phyloP scores from a whole-genome alignment of 805 yeast genomes.

The Metschnikowia lochheadii region DNA sequence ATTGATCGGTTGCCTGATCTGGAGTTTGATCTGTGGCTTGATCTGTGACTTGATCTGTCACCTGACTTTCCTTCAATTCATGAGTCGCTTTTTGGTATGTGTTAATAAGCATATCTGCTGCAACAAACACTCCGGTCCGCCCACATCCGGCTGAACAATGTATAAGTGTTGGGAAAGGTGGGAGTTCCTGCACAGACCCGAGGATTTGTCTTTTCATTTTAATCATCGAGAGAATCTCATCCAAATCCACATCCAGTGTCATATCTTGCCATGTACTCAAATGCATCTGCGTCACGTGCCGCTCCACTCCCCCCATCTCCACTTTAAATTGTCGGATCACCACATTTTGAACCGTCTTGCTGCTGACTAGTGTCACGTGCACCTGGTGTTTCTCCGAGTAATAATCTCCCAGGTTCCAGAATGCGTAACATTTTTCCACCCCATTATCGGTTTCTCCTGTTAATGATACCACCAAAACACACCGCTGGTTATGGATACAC shows the following conservation, averaged over 20 bases:
- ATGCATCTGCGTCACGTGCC: constrained; percentile 69
- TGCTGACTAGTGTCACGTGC: constrained; percentile 25
- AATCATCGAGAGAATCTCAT: constrained; percentile 50
- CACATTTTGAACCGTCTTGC: constrained; percentile 12
- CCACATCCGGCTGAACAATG: constrained; percentile 99
- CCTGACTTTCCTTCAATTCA: no score
- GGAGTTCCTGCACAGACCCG: constrained; percentile 1
- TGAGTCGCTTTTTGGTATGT: not conserved
- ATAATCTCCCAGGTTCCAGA: constrained; percentile 67
- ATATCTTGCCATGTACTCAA: constrained; percentile 81
- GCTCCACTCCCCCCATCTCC: constrained; percentile 17
- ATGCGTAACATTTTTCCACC: constrained; percentile 71
- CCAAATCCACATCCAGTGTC: constrained; percentile 54
- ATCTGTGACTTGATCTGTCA: no score
- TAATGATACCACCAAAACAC: constrained; percentile 67
- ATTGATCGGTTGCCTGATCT: no score
- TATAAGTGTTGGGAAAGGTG: constrained; percentile 31
- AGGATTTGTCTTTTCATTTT: constrained; percentile 25
- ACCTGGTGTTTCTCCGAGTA: constrained; percentile 24
- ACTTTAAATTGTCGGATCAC: constrained; percentile 16
- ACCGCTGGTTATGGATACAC: constrained; percentile 58
- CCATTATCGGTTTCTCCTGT: constrained; percentile 75
- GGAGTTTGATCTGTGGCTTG: no score
- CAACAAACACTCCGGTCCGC: constrained; percentile 76
- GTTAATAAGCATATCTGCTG: constrained; percentile 59